phyloP scores from a whole-genome alignment of 768 basidiomycete species.

The Kwoniella sp. region DNA sequence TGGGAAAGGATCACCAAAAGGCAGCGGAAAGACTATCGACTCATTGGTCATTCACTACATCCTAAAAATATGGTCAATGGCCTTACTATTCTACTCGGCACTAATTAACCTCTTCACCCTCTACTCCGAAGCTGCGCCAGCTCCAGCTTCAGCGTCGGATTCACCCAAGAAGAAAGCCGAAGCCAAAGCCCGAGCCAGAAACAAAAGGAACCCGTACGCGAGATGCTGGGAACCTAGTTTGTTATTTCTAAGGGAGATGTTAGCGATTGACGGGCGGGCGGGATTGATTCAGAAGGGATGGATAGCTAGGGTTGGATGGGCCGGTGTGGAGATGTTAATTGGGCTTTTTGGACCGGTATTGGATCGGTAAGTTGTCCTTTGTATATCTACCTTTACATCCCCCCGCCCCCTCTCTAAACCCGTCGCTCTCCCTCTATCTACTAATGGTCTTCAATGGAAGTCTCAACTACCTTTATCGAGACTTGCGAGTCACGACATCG shows the following conservation, averaged over 20 bases:
- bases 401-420: too few species aligned
- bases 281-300: constrained; percentile 19
- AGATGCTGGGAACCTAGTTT: constrained; percentile 18
- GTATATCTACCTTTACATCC: too few species aligned
- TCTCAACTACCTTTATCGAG: too few species aligned
- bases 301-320: constrained; percentile 27
- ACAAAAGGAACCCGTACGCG: background rate
- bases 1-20: background rate
- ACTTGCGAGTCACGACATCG: too few species aligned
- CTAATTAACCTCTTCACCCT: constrained; percentile 1
- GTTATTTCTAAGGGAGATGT: constrained; percentile 14
- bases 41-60: background rate
- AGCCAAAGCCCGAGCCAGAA: too few species aligned
- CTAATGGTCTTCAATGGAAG: too few species aligned
- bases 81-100: background rate
- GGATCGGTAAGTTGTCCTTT: constrained; percentile 36
- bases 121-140: constrained; percentile 2
- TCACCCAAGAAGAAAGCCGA: too few species aligned
- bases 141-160: too few species aligned
- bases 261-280: constrained; percentile 22
- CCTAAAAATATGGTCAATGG: background rate
- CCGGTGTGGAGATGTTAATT: constrained; percentile 29
- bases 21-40: background rate
- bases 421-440: too few species aligned
- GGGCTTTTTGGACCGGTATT: constrained; percentile 20